These are phyloP conservation scores for Cladobotryum mycophilum DNA, from an alignment of 2,329 filamentous ascomycete species.

Conservation along the genomic window DNA sequence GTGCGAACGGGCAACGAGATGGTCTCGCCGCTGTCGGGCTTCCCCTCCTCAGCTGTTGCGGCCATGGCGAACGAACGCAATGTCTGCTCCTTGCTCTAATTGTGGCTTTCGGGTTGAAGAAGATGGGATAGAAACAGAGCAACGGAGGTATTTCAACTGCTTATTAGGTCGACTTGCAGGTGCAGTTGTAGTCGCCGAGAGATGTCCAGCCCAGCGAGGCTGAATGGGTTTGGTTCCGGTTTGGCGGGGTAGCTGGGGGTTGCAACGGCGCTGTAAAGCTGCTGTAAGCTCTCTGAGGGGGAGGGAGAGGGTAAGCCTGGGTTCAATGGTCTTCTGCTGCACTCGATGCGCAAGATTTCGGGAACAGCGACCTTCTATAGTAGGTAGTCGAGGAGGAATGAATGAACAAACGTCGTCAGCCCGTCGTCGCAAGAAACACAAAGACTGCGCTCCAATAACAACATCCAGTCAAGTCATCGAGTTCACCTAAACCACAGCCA, in stretches of 20 bases:
- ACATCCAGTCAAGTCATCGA: too few relatives aligned
- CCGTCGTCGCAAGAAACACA: too few relatives aligned
- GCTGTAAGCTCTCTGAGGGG: too few relatives aligned
- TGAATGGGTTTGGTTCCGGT: background rate
- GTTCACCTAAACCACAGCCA: too few relatives aligned
- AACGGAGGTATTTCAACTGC: background rate
- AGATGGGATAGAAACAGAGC: background rate
- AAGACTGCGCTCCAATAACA: too few relatives aligned
- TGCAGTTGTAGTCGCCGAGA: too few relatives aligned
- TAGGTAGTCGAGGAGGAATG: too few relatives aligned
- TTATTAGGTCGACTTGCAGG: background rate
- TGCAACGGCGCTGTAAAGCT: background rate
- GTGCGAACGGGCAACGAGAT: conserved; percentile 25
- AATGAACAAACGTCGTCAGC: too few relatives aligned
- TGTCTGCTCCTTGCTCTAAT: background rate
- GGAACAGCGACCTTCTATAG: too few relatives aligned
- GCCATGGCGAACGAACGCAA: conserved; percentile 19
- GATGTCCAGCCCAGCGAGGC: background rate
- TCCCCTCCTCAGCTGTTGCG: conserved; percentile 19
- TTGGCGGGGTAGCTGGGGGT: background rate
- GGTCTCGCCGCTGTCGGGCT: conserved; percentile 18
- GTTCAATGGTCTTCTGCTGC: too few relatives aligned
- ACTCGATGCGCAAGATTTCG: too few relatives aligned
- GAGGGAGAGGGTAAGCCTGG: too few relatives aligned
- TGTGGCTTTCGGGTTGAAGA: background rate